Base-by-base conservation (phyloP, 2,329 filamentous ascomycete genomes). In the Scleromitrula shiraiana region DNA sequence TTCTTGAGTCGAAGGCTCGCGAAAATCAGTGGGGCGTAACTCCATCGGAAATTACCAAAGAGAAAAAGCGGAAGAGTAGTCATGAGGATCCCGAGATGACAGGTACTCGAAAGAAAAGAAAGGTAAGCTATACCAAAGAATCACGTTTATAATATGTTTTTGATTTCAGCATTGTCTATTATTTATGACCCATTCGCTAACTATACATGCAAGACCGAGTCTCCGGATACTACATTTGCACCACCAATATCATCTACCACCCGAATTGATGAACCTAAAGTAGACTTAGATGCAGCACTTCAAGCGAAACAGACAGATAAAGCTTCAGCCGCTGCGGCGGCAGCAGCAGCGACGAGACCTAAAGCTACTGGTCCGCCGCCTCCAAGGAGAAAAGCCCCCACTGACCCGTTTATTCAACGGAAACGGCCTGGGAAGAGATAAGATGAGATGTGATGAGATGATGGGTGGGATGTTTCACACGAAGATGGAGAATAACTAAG, bases 331-430 rank as follows among this genome's bases (percentile, higher is more conserved):
- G 45, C 44, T 5, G 37, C 45, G 12, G 29, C 45, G n/a, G n/a
- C n/a, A n/a, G n/a, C n/a, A n/a, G n/a, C n/a, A n/a, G 15, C 45
- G 41, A 33, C 46, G 38, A 8, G 23, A 33, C 19, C 26, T 50
- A 15, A 41, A 39, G 41, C 14, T 30, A 41, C 48, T n/a, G n/a
- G n/a, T n/a, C n/a, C 49, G 12, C 27, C 36, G 15, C 52, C 52
- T 12, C 53, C 49, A 22, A 43, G 53, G 17, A 56, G 49, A 41
- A 56, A 52, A 24, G 45, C 50, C 26, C 52, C 53, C 8, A 44
- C 45, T 3, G 53, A 56, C 41, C 53, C 53, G 14, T 56, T 56
- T 37, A 56, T 56, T 39, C 46, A 50, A 27, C 49, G 50, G 7
- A 56, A 54, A 50, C 47, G 43, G 33, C 41, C 45, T 8, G 40